These are phyloP conservation scores for Cutaneotrichosporon mucoides DNA, from an alignment of 1,284 basidiomycete species.

Conservation along the genomic window DNA sequence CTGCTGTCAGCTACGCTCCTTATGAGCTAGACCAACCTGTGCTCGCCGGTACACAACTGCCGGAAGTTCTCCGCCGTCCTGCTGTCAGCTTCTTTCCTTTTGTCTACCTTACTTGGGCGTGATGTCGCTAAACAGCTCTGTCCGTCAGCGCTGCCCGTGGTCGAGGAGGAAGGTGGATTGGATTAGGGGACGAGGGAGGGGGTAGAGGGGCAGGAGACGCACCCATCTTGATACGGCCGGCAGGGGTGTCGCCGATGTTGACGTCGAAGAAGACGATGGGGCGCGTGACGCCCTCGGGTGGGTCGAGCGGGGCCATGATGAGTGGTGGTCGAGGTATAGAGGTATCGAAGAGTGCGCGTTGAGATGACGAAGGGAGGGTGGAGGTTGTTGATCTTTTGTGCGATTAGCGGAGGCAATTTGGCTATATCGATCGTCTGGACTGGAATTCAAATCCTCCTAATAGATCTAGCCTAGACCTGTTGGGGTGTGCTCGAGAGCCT, in stretches of 20 bases:
- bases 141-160: background rate
- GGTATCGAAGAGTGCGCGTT: background rate
- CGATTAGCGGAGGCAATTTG: background rate
- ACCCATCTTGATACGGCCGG: conserved; percentile 89
- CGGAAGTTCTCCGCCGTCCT: conserved; percentile 97
- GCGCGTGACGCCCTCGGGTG: conserved; percentile 51
- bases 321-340: background rate
- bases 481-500: too few relatives aligned
- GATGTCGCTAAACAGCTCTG: conserved; percentile 47
- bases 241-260: conserved; percentile 89
- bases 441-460: too few relatives aligned
- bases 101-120: conserved; percentile 37
- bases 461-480: too few relatives aligned
- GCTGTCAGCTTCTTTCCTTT: background rate
- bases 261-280: conserved; percentile 97
- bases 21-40: conserved; percentile 57
- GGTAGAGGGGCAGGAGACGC: conserved; percentile 5
- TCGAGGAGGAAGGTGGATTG: background rate
- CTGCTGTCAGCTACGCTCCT: conserved; percentile 51
- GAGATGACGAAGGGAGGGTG: background rate
- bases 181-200: background rate
- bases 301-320: conserved; percentile 36
- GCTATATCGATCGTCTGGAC: too few relatives aligned
- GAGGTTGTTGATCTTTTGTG: conserved; percentile 2
- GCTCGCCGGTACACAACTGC: conserved; percentile 94